Evolutionary conservation across 2,329 filamentous ascomycete species (phyloP).

Genomic region (Ophiostoma himal-ulmi): DNA sequence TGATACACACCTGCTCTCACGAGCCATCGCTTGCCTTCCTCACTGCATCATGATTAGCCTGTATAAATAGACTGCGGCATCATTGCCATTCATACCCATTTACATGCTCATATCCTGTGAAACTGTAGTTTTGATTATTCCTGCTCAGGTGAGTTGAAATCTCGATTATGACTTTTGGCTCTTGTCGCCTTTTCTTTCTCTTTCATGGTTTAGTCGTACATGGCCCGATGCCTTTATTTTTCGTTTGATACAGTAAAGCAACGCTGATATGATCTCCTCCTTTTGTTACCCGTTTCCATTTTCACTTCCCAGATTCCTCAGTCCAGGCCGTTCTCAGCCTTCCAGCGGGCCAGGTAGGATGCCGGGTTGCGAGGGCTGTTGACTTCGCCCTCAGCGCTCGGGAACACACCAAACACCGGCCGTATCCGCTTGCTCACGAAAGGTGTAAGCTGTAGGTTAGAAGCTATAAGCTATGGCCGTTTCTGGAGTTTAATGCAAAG

Average conservation of each 20-base stretch:
- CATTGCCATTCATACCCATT: background rate
- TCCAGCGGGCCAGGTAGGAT: slow-evolving; percentile 61
- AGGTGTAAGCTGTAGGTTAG: slow-evolving; percentile 61
- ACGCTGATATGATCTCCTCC: slow-evolving; percentile 12
- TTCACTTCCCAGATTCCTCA: slow-evolving; percentile 30
- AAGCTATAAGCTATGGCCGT: background rate
- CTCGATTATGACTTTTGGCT: background rate
- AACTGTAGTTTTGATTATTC: too few relatives aligned
- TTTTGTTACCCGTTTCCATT: background rate
- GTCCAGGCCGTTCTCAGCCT: slow-evolving; percentile 58
- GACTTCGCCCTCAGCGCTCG: slow-evolving; percentile 46
- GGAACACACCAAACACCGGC: slow-evolving; percentile 37
- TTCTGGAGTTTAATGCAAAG: too few relatives aligned
- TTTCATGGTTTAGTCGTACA: slow-evolving; percentile 6
- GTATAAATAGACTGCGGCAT: background rate
- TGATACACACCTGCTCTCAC: background rate
- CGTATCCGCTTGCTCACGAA: slow-evolving; percentile 63
- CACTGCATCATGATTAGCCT: background rate
- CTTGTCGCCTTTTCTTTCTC: background rate
- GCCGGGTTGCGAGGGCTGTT: slow-evolving; percentile 55
- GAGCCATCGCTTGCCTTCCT: background rate
- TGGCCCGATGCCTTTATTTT: background rate
- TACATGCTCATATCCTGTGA: too few relatives aligned
- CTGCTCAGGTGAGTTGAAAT: background rate
- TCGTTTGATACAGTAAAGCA: slow-evolving; percentile 15